Base-by-base conservation (phyloP, 2,329 filamentous ascomycete species). In the Lasiodiplodia sp. region DNA sequence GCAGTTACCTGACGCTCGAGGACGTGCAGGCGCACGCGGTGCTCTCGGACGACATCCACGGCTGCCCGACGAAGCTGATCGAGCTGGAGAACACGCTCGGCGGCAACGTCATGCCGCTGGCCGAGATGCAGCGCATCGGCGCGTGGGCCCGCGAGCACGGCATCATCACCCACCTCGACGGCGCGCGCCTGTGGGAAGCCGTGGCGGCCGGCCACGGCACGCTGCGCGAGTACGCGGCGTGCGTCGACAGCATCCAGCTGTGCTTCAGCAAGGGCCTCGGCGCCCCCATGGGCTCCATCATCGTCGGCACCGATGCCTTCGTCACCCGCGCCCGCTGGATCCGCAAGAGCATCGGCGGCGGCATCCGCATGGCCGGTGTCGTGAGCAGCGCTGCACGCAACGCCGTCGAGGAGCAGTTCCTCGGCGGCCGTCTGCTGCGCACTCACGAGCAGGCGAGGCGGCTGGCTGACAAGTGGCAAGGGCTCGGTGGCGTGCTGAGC, bases 181-280 rank as follows among this genome's bases (percentile, higher is more conserved):
- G 93, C 16, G 93, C 93, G 3, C 84, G 93, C 12, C 80, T 96
- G 16, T 96, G 92, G 92, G 92, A 96, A 76, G 93, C 91, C 14
- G 91, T 92, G 0, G 90, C 86, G 2, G 86, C 91, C 0, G 91
- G 89, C 0, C 89, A 89, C 0, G 91, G 89, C 0, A 86, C 85
- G 4, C 79, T 96, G 38, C 80, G 86, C 3, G 91, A 93, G 0
- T 94, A 87, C 76, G 88, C 88, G 71, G 84, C 82, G 7, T 83
- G 88, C 68, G 92, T 94, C 74, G 92, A 96, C 75, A 92, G 88
- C 65, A 83, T 95, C 14, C 92, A 87, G 71, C 81, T 96, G 28
- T 95, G 92, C 76, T 93, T 96, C 75, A 92, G 89, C 56, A 96
- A 96, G 77, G 92, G 92, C 0, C 85, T 96, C 0, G 93, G 92